Base-by-base conservation (phyloP, 768 basidiomycete genomes). In the Xanthoconium stramineum region DNA sequence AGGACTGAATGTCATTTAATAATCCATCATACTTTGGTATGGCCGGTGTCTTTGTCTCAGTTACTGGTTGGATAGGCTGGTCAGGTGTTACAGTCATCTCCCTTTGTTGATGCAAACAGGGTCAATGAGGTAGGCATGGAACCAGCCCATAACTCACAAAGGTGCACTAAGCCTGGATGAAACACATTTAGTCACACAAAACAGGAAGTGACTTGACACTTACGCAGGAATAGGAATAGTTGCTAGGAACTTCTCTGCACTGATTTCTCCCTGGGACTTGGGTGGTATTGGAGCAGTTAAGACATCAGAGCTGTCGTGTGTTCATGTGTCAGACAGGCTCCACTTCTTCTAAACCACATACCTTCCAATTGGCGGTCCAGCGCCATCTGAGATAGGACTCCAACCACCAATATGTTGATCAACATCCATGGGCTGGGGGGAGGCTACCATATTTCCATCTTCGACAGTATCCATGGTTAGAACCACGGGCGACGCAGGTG, bases 161-260 rank as follows among this genome's bases (percentile, higher is more conserved):
- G 69, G 67, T 3, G 20, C 44, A 49, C 35, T 55, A 2, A 72
- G 71, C 29, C 70, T 71, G 30, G 11, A 50, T 44, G 11, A 2
- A 32, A 43, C 10, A 28, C 12, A 44, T 30, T 51, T 5, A 46
- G 9, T 60, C 13, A 48, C 15, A 50, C 14, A 19, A 3, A 44
- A 42, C n/a, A 2, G 29, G 40, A 37, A 37, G 19, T 30, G 24
- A n/a, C 17, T 43, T 6, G 1, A 1, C n/a, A 55, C 70, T 42
- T 52, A 73, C 72, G 3, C 50, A 43, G 71, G 68, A 36, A 72
- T 53, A 20, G 59, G 12, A 28, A 71, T 9, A 10, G 66, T 68
- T 30, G 60, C 55, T 40, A 71, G 48, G 49, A 71, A 71, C 20
- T 47, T 56, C 20, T 71, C 70, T 36, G 61, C 64, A 45, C 47